Conservation (phyloP, 768 basidiomycete species). For the Gyrodon lividus region DNA sequence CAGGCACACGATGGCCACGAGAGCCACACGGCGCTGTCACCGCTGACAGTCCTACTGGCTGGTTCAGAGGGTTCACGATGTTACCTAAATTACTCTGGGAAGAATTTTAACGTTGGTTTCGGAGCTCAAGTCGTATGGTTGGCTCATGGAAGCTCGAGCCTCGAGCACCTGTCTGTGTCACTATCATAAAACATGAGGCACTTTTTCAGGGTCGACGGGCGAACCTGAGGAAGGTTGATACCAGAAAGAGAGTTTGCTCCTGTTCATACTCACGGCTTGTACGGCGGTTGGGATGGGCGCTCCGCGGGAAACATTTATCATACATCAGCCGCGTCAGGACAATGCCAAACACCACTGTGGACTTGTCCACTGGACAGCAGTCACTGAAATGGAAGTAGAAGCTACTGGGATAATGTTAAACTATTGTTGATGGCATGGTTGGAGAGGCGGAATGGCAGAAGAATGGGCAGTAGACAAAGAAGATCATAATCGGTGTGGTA, state of each 20-base stretch:
- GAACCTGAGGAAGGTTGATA: conserved; percentile 10
- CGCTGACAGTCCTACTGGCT: not conserved
- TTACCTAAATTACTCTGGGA: conserved; percentile 4
- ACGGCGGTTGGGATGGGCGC: not conserved
- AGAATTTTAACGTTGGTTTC: not conserved
- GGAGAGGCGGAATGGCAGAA: too few relatives aligned
- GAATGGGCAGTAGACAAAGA: too few relatives aligned
- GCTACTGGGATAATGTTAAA: not conserved
- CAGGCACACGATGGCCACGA: not conserved
- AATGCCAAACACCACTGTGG: too few relatives aligned
- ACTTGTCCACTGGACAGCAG: too few relatives aligned
- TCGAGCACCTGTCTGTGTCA: not conserved
- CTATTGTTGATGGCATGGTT: too few relatives aligned
- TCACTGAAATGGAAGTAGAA: not conserved
- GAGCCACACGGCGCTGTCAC: not conserved
- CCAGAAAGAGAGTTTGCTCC: conserved; percentile 7
- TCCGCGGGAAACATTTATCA: conserved; percentile 6
- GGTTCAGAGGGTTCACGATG: not conserved
- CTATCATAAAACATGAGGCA: conserved; percentile 20
- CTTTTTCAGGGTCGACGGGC: conserved; percentile 24
- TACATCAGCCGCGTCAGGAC: not conserved
- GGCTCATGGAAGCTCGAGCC: too few relatives aligned
- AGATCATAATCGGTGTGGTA: too few relatives aligned
- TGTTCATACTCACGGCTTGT: not conserved
- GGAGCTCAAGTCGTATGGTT: not conserved